These are phyloP conservation scores for Sequoiadendron giganteum DNA, from an alignment of 75 land plant genomes.

Conservation along the genomic window DNA sequence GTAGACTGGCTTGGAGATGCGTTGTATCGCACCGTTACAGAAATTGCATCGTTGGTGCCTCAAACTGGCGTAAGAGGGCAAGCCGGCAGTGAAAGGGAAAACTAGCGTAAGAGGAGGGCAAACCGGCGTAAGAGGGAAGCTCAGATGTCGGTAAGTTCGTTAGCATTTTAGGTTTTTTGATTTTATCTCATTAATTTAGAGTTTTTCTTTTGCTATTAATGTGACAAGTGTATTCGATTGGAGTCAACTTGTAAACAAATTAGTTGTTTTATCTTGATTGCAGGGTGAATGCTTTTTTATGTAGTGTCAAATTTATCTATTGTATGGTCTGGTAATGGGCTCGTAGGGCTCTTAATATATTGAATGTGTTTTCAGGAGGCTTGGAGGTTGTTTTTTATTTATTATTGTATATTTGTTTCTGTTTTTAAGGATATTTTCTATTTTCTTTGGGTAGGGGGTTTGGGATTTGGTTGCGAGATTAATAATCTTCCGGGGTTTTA, in stretches of 20 bases:
- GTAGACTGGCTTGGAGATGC: too few species aligned
- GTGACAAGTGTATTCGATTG: neutral
- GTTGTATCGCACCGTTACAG: too few species aligned
- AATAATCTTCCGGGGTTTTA: neutral
- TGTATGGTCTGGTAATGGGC: neutral
- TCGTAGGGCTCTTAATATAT: neutral
- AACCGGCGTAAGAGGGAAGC: too few species aligned
- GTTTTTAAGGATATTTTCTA: neutral
- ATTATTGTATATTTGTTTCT: neutral
- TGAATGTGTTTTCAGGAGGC: neutral
- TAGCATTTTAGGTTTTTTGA: too few species aligned
- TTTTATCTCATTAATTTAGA: too few species aligned
- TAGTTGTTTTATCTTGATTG: neutral
- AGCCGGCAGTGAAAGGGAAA: too few species aligned
- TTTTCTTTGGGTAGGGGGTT: neutral
- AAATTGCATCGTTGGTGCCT: too few species aligned
- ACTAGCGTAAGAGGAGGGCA: too few species aligned
- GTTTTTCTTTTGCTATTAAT: too few species aligned
- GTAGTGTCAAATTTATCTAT: neutral
- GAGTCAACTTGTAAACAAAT: neutral
- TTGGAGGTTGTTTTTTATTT: neutral
- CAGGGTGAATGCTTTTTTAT: neutral
- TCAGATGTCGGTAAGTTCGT: too few species aligned
- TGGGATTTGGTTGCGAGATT: neutral
- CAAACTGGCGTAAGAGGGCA: too few species aligned